Conservation (phyloP, 2,329 filamentous ascomycete species). For the Aspergillus sp. region DNA sequence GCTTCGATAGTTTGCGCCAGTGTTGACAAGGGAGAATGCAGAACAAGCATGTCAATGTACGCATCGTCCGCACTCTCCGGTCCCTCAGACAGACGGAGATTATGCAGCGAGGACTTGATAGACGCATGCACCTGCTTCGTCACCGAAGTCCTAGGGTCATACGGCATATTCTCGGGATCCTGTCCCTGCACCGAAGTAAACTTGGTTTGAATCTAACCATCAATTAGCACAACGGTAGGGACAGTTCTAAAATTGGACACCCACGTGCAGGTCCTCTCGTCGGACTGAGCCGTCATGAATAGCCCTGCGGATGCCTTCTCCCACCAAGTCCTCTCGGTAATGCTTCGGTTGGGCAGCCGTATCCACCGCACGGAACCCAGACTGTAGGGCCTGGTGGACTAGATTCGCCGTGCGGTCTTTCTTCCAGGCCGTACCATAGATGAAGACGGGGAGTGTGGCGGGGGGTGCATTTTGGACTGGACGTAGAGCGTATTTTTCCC, state of each 20-base stretch:
- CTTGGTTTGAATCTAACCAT: slow-evolving; percentile 69
- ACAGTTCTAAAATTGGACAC: slow-evolving; percentile 14
- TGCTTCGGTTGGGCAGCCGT: slow-evolving; percentile 73
- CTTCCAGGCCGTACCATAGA: slow-evolving; percentile 89
- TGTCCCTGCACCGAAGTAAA: slow-evolving; percentile 63
- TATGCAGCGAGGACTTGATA: slow-evolving; percentile 58
- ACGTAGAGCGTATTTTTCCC: slow-evolving; percentile 25
- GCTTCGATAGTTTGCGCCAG: slow-evolving; percentile 52
- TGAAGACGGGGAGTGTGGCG: slow-evolving; percentile 38
- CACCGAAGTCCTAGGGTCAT: slow-evolving; percentile 53
- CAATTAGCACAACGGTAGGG: not conserved
- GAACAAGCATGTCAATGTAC: slow-evolving; percentile 54
- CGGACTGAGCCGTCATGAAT: slow-evolving; percentile 53
- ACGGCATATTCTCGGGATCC: slow-evolving; percentile 55
- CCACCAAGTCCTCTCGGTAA: slow-evolving; percentile 67
- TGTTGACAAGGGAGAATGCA: slow-evolving; percentile 51
- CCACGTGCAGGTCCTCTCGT: slow-evolving; percentile 58
- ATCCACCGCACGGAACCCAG: slow-evolving; percentile 67
- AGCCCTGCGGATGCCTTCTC: slow-evolving; percentile 57
- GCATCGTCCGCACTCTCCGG: slow-evolving; percentile 30
- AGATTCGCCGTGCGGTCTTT: slow-evolving; percentile 59
- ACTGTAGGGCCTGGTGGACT: slow-evolving; percentile 60
- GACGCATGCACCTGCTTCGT: slow-evolving; percentile 61
- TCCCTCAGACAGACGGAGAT: slow-evolving; percentile 43
- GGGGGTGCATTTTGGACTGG: slow-evolving; percentile 16